Evolutionary conservation across 2,329 filamentous ascomycete genomes (phyloP), one percentile per base, ranked within the genome.

Genomic region (Sarocladium kiliense): DNA sequence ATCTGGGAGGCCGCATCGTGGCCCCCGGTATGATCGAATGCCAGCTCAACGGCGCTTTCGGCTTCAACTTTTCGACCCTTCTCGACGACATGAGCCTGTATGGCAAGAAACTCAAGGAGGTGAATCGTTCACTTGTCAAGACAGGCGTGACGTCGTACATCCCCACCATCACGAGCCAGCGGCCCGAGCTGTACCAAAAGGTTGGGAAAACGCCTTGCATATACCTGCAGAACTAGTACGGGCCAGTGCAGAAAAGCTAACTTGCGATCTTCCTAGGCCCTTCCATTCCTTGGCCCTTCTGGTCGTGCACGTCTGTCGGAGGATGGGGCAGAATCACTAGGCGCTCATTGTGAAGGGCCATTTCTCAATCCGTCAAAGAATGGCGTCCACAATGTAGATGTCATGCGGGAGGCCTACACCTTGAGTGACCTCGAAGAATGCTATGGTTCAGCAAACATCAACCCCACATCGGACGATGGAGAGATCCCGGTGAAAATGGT

Each of bases 21-120:
- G 84, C 88, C 0, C 91, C 92, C 0, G 92, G 92, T 25, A 80
- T 97, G 66, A 94, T 97, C 63, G 92, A 97, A 61, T 87, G 88
- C 54, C 92, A 97, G 71, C 84, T 97, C 62, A 97, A 97, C 65
- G 92, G 92, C 49, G 91, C 89, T 10, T 93, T 91, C 64, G 91
- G 91, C 56, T 95, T 96, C 76, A 93, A 96, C 74, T 96, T 95
- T 69, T 94, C 90, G 2, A 84, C 85, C 1, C 77, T 91, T 10
- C 83, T 88, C n/a, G 78, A 85, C 16, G 82, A 87, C 63, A 83
- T 81, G 71, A 72, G 77, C 27, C 77, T 80, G 53, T 96, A 95
- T 64, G 81, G 82, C 56, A 87, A 89, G 68, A 85, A 83, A n/a
- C 74, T 96, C 51, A 77, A 77, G 59, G 77, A 84, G 56, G 78